Percentiles rank a stretch among this genome's conserved stretches.
Conservation (phyloP, 306 rosid genomes). For the Trifolium subterraneum region DNA sequence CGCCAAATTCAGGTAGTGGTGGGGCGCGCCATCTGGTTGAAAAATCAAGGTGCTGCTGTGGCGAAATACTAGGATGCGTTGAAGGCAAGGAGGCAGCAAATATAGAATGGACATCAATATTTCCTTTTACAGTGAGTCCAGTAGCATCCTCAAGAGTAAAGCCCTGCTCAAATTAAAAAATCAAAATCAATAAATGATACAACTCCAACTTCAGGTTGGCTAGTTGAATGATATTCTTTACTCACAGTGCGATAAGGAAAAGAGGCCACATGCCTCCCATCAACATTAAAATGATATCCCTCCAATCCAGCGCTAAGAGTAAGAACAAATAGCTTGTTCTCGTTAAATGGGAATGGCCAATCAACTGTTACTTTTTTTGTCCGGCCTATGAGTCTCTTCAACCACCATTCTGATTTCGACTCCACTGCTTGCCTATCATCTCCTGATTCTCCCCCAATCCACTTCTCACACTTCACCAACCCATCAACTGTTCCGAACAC, state of each 20-base stretch:
- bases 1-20: constrained; percentile 53
- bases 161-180: constrained; percentile 58
- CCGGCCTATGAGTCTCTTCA: constrained; percentile 78
- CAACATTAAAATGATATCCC: constrained; percentile 91
- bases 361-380: constrained; percentile 72
- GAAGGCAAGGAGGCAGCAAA: constrained; percentile 86
- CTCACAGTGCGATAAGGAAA: constrained; percentile 97
- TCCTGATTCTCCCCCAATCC: constrained; percentile 64
- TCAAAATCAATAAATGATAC: constrained; percentile 31
- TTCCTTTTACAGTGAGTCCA: constrained; percentile 73
- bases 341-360: constrained; percentile 92
- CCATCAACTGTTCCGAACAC: constrained; percentile 78
- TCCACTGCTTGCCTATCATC: constrained; percentile 58
- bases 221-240: constrained; percentile 43
- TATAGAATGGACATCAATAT: constrained; percentile 75
- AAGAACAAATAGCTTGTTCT: constrained; percentile 81
- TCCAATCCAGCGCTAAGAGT: constrained; percentile 94
- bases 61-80: constrained; percentile 82
- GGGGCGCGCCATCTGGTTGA: constrained; percentile 79
- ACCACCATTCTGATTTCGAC: constrained; percentile 86
- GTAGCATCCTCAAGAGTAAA: constrained; percentile 98
- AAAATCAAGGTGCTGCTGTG: constrained; percentile 80
- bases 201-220: constrained; percentile 21
- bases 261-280: constrained; percentile 87
- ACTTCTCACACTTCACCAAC: constrained; percentile 91